Evolutionary conservation across 2,329 filamentous ascomycete genomes (phyloP), one percentile per base, ranked within the genome.

Genomic region (Emericellopsis cladophorae): DNA sequence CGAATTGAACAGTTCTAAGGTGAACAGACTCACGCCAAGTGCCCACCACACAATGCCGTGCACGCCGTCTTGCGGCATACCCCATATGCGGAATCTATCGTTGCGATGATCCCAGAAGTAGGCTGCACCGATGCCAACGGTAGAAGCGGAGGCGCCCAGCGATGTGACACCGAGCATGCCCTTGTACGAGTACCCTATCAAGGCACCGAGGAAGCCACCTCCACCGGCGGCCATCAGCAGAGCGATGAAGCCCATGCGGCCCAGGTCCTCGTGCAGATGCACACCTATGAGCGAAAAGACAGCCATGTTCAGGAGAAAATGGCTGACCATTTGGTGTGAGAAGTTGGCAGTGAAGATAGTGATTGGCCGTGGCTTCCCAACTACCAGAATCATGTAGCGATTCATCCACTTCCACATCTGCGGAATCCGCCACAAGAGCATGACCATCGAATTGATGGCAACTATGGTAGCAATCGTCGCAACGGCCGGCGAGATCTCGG

Each of bases 231-330:
- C 62, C 26, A 82, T 47, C 56, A 81, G 85, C 26, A 84, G 60
- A n/a, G 79, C 72, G 16, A 87, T 60, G 59, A 87, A 86, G 42
- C 74, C 68, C 12, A 72, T 79, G 10, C 82, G 70, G 10, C 80
- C 82, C 22, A 86, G 62, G 49, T 86, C 79, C 45, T 85, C 78
- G 58, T 85, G 80, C 29, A 86, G 64, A 2, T 70, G 66, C 9
- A 72, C 71, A 21, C 83, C 85, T 15, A 87, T 66, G 51, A 84
- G 64, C 65, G 70, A 80, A 5, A 90, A 64, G 33, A 72, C 63
- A 8, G 70, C 49, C 72, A 84, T 78, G 59, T 90, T 90, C 34
- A 67, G 54, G 21, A 67, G 44, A 31, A 84, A 55, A 56, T 92
- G 85, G 37, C 58, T 51, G 15, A 78, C 48, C 4, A 58, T 61